phyloP scores from a whole-genome alignment of 1,284 basidiomycete species.

The Cryptococcus sp. region DNA sequence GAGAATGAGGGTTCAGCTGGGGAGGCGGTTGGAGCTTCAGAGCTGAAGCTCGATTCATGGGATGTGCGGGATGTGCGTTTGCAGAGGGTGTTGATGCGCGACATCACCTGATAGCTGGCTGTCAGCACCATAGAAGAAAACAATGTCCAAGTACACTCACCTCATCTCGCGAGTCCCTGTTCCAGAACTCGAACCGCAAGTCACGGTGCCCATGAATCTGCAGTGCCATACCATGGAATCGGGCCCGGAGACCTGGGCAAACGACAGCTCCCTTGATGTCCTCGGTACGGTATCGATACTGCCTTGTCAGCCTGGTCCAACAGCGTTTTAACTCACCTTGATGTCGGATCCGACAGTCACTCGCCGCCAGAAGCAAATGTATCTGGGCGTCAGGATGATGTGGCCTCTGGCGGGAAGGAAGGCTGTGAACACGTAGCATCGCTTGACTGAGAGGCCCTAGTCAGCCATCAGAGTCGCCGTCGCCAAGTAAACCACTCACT shows the following conservation, averaged over 20 bases:
- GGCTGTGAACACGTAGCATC: slow-evolving; percentile 40
- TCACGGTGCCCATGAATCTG: slow-evolving; percentile 56
- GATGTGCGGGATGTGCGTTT: background rate
- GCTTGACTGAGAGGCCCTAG: slow-evolving; percentile 34
- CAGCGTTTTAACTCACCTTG: slow-evolving; percentile 31
- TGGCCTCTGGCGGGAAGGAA: slow-evolving; percentile 46
- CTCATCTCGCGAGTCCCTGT: slow-evolving; percentile 53
- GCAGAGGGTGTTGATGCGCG: slow-evolving; percentile 9
- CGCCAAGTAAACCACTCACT: slow-evolving; percentile 23
- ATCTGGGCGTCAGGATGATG: slow-evolving; percentile 44
- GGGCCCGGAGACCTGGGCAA: slow-evolving; percentile 44
- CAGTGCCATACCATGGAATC: slow-evolving; percentile 55
- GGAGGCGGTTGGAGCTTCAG: slow-evolving; percentile 12
- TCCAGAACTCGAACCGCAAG: slow-evolving; percentile 57
- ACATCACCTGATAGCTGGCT: slow-evolving; percentile 13
- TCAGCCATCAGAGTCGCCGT: background rate
- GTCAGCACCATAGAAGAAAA: background rate
- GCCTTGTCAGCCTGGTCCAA: slow-evolving; percentile 41
- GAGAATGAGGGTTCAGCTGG: background rate
- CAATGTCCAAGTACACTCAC: slow-evolving; percentile 27
- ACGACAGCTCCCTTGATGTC: slow-evolving; percentile 53
- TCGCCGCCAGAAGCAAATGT: slow-evolving; percentile 49
- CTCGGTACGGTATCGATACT: slow-evolving; percentile 56
- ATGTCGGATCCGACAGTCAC: slow-evolving; percentile 40
- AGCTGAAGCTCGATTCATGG: background rate